Conservation (phyloP, 805 yeast genomes). For the Saccharomycopsis fodiens region DNA sequence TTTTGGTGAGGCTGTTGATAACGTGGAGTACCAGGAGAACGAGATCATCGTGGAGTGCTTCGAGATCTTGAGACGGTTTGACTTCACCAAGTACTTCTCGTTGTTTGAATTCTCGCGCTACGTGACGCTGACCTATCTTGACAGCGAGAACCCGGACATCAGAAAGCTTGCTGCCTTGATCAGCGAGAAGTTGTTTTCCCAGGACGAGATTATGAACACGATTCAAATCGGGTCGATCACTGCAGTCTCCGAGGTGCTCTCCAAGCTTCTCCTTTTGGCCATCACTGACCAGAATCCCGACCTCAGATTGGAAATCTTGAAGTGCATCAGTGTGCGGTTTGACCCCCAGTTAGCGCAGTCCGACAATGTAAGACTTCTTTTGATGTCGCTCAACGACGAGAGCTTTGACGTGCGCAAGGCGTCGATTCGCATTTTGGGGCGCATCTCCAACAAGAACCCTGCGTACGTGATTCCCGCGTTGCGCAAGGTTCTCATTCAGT, state of each 20-base stretch:
- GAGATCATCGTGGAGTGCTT: slow-evolving; percentile 67
- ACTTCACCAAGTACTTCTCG: slow-evolving; percentile 59
- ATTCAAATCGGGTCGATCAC: slow-evolving; percentile 72
- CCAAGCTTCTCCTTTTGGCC: slow-evolving; percentile 70
- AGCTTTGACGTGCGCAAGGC: slow-evolving; percentile 73
- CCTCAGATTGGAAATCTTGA: slow-evolving; percentile 71
- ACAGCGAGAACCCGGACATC: slow-evolving; percentile 70
- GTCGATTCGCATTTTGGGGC: slow-evolving; percentile 72
- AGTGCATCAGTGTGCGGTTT: slow-evolving; percentile 62
- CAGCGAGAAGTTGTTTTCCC: slow-evolving; percentile 64
- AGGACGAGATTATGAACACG: slow-evolving; percentile 79
- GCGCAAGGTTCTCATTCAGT: slow-evolving; percentile 77
- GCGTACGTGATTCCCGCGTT: slow-evolving; percentile 93
- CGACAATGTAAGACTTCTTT: slow-evolving; percentile 74
- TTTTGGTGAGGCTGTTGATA: slow-evolving; percentile 8
- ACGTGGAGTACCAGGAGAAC: slow-evolving; percentile 36
- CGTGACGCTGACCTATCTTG: slow-evolving; percentile 77
- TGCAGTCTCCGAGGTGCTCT: slow-evolving; percentile 80
- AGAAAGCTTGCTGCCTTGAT: slow-evolving; percentile 81
- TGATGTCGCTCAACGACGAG: slow-evolving; percentile 90
- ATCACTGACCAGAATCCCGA: slow-evolving; percentile 86
- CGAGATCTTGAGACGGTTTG: slow-evolving; percentile 65
- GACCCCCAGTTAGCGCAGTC: slow-evolving; percentile 94
- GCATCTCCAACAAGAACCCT: slow-evolving; percentile 81
- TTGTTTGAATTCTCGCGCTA: slow-evolving; percentile 82